Evolutionary conservation across 495 filamentous ascomycete species (phyloP), one percentile per base, ranked within the genome.

Genomic region (Pyrenula massariospora): DNA sequence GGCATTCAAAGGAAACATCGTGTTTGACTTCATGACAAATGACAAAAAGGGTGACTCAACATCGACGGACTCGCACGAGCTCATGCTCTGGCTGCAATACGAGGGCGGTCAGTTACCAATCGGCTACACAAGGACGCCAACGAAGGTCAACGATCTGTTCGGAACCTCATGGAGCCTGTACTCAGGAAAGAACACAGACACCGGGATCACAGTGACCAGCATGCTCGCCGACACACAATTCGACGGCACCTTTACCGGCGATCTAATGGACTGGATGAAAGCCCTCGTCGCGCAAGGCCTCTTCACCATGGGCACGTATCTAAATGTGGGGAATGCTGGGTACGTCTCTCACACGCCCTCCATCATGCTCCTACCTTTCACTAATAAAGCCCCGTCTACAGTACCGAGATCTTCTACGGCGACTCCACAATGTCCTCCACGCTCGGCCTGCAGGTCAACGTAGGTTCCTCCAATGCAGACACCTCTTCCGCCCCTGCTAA

Each of bases 1-100:
- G 48, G 60, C 55, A 1, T 73, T 69, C 59, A 73, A 68, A 58
- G 68, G 68, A 67, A 70, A 67, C 60, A 66, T 70, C 51, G 59
- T 62, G 47, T 73, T 71, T 62, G 70, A 73, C 59, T 73, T 73
- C 62, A 68, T 73, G 63, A 64, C 60, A 20, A 61, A 65, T 20
- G 63, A 66, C 51, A 60, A 61, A 10, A 59, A 64, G 12, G 66
- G 65, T 22, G 67, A 71, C 61, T 62, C 60, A 3, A 66, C 66
- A 12, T 67, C 63, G 15, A 62, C 60, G 15, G 58, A 60, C 21
- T 62, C 64, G 0, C 66, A 66, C 48, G 70, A 73, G 59, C 65
- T 70, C 24, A 73, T 73, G 70, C 68, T 73, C 0, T 73, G 70
- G 70, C 63, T 73, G 25, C 60, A 66, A 24, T 70, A 66, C 51